These are phyloP conservation scores for Globisporangium splendens DNA, from an alignment of 352 stramenopile genomes.

Conservation along the genomic window DNA sequence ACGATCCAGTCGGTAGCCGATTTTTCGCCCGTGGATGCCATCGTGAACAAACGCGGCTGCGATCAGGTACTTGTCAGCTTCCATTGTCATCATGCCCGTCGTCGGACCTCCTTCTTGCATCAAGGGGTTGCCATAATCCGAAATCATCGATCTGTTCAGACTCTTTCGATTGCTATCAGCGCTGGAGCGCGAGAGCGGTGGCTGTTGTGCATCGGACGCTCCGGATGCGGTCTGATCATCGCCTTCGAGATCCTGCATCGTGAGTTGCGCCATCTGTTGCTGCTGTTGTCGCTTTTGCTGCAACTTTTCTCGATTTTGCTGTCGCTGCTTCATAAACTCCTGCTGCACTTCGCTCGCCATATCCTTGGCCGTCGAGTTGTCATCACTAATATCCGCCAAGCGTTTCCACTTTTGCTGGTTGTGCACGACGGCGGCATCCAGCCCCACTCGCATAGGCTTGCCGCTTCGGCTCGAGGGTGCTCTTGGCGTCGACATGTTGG, in stretches of 20 bases:
- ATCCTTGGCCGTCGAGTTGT: slow-evolving; percentile 78
- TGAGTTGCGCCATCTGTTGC: slow-evolving; percentile 25
- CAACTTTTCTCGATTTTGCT: slow-evolving; percentile 20
- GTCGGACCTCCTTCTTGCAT: slow-evolving; percentile 15
- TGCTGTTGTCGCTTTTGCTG: slow-evolving; percentile 32
- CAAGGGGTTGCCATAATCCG: not conserved
- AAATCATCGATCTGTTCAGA: slow-evolving; percentile 11
- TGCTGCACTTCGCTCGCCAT: slow-evolving; percentile 79
- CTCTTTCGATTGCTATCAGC: not conserved
- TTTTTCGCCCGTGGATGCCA: slow-evolving; percentile 81
- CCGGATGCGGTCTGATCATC: not conserved
- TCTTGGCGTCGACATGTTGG: slow-evolving; percentile 10
- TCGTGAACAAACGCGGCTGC: slow-evolving; percentile 78
- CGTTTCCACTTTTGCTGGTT: slow-evolving; percentile 85
- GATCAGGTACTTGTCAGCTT: slow-evolving; percentile 73
- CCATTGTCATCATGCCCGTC: slow-evolving; percentile 32
- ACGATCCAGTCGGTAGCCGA: slow-evolving; percentile 72
- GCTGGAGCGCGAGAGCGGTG: slow-evolving; percentile 1
- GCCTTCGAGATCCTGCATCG: slow-evolving; percentile 6
- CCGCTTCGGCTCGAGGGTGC: not conserved
- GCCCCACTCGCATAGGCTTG: slow-evolving; percentile 39
- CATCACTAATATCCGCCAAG: slow-evolving; percentile 67
- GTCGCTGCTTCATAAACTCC: slow-evolving; percentile 61
- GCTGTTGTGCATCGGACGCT: not conserved
- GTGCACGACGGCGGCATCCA: slow-evolving; percentile 64